Evolutionary conservation across 2,329 filamentous ascomycete genomes (phyloP).

Genomic region (Penicillium sp.): DNA sequence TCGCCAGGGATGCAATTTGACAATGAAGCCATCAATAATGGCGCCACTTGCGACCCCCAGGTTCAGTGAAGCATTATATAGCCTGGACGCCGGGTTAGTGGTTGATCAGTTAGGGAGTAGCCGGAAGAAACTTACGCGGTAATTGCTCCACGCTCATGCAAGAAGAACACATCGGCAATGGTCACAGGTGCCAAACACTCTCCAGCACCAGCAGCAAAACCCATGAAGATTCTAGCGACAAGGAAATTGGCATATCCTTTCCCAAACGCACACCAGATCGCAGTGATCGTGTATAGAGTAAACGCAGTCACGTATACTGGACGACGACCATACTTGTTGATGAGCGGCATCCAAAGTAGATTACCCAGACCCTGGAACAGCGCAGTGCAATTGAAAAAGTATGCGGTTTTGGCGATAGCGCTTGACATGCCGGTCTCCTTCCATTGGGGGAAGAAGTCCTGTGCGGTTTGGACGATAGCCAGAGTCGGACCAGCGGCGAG

Average conservation of each 20-base stretch:
- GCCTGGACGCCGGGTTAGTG: neutral
- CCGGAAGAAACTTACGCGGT: conserved; percentile 12
- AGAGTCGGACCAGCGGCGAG: conserved; percentile 62
- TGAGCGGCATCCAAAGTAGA: conserved; percentile 48
- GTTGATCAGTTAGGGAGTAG: neutral
- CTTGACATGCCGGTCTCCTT: conserved; percentile 13
- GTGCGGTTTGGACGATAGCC: conserved; percentile 56
- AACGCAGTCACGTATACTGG: conserved; percentile 41
- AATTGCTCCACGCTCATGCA: conserved; percentile 56
- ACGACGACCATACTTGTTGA: conserved; percentile 46
- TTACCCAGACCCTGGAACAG: conserved; percentile 55
- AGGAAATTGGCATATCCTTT: conserved; percentile 41
- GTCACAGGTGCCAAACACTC: conserved; percentile 58
- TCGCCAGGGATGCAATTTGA: conserved; percentile 20
- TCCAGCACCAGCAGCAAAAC: conserved; percentile 60
- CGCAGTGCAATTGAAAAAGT: conserved; percentile 63
- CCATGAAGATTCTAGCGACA: conserved; percentile 58
- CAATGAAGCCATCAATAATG: conserved; percentile 21
- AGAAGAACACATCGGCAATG: conserved; percentile 63
- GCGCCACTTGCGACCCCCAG: conserved; percentile 17
- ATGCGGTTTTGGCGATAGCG: conserved; percentile 49
- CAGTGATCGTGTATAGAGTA: conserved; percentile 38
- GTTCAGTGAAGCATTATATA: conserved; percentile 22
- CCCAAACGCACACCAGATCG: conserved; percentile 44
- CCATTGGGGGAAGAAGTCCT: conserved; percentile 52